phyloP scores from a whole-genome alignment of 768 basidiomycete genomes.

The Boletus reticuloceps region DNA sequence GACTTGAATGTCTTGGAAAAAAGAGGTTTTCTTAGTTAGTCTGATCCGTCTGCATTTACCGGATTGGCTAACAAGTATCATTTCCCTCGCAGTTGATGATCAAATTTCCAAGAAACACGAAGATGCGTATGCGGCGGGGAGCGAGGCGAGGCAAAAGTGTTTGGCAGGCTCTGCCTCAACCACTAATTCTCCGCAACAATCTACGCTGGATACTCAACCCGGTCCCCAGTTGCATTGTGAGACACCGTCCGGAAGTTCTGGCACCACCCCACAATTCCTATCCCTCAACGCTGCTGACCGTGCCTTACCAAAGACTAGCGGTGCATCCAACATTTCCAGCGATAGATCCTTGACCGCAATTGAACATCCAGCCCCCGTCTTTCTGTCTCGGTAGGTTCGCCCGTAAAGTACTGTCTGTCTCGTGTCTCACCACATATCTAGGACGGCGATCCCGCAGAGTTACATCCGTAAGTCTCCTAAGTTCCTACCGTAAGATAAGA shows the following conservation, averaged over 20 bases:
- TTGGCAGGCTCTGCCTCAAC: not conserved
- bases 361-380: not conserved
- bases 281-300: not conserved
- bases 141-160: not conserved
- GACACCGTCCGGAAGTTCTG: not conserved
- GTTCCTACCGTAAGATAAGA: not conserved
- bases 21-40: conserved; percentile 76
- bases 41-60: not conserved
- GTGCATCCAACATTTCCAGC: not conserved
- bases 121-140: not conserved
- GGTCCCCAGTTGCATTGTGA: not conserved
- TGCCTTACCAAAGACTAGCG: not conserved
- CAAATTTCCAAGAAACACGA: conserved; percentile 56
- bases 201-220: not conserved
- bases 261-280: not conserved
- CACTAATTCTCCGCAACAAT: not conserved
- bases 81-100: conserved; percentile 64
- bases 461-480: conserved; percentile 27
- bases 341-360: not conserved
- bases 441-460: conserved; percentile 32
- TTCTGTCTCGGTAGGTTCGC: not conserved
- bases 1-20: conserved; percentile 73
- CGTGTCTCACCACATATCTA: not conserved
- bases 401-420: not conserved
- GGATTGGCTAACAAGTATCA: not conserved